Base-by-base conservation (phyloP, 129 eudicot genomes). In the Arctium minus region DNA sequence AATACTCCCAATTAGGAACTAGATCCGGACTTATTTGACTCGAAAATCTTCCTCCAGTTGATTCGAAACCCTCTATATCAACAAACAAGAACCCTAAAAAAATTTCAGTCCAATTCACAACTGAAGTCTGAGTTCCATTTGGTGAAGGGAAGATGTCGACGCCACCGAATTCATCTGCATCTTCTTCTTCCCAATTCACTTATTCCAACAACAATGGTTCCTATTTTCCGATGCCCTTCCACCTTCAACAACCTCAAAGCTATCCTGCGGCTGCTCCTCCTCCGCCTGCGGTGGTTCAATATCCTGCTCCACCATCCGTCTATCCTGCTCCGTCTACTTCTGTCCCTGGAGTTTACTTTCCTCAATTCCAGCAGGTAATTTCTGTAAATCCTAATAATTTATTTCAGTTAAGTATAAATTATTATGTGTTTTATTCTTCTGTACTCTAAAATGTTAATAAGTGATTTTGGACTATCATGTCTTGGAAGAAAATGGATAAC, bases 171-270 rank as follows among this genome's bases (percentile, higher is more conserved):
- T 83, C 86, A 38, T 86, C 89, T 6, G 70, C 89, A 6, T 72
- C 90, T 6, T 78, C 89, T 36, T 90, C 97, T 2, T 86, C 92
- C 12, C 98, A 90, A 73, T 94, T 84, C 85, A 88, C 94, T 1
- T 92, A 94, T 76, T 50, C 97, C 4, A 89, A 87, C 81, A 88
- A 44, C 77, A 82, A 86, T 8, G 79, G 53, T 38, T 84, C 97
- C 30, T 92, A 94, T 83, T 94, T 94, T 64, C 98, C 98, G 69
- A 90, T 92, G 91, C 98, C 98, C 37, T 90, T 94, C 53, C 98
- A 94, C 75, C 92, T 94, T 67, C 97, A 94, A 79, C 95, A 94
- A 83, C 80, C 86, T 0, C 88, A 89, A 67, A 33, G 87, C 29
- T 91, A 88, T 67, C 86, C 92, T 48, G 77, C 86, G 73, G 77